Conservation (phyloP, 257 asterid species). For the Plantago major region DNA sequence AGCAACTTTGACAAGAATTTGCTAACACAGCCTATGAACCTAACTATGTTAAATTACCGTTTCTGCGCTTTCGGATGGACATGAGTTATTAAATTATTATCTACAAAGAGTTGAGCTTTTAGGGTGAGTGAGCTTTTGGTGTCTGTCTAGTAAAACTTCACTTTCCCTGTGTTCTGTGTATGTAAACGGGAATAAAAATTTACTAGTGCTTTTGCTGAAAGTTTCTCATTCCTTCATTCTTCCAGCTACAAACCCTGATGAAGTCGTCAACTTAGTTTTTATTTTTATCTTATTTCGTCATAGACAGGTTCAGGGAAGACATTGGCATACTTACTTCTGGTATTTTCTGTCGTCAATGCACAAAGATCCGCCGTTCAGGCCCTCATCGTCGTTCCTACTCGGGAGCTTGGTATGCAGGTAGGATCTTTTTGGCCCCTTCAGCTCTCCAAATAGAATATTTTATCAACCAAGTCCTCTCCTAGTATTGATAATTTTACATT, state of each 20-base stretch:
- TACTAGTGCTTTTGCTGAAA: too few relatives aligned
- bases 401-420: conserved; percentile 98
- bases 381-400: conserved; percentile 77
- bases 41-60: too few relatives aligned
- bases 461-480: conserved; percentile 14
- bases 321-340: conserved; percentile 70
- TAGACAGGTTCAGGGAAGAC: conserved; percentile 99
- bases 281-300: not conserved
- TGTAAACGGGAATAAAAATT: too few relatives aligned
- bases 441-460: conserved; percentile 1
- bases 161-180: too few relatives aligned
- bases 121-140: too few relatives aligned
- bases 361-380: conserved; percentile 86
- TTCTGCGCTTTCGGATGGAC: too few relatives aligned
- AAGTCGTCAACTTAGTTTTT: not conserved
- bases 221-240: not conserved
- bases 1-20: too few relatives aligned
- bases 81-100: too few relatives aligned
- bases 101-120: too few relatives aligned
- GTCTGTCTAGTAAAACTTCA: too few relatives aligned
- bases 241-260: not conserved
- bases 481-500: conserved; percentile 8
- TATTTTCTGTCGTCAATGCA: conserved; percentile 58
- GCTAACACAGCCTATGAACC: too few relatives aligned
- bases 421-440: conserved; percentile 20